These are phyloP conservation scores for Pichia sp. DNA, from an alignment of 1,139 yeast genomes.

Conservation along the genomic window DNA sequence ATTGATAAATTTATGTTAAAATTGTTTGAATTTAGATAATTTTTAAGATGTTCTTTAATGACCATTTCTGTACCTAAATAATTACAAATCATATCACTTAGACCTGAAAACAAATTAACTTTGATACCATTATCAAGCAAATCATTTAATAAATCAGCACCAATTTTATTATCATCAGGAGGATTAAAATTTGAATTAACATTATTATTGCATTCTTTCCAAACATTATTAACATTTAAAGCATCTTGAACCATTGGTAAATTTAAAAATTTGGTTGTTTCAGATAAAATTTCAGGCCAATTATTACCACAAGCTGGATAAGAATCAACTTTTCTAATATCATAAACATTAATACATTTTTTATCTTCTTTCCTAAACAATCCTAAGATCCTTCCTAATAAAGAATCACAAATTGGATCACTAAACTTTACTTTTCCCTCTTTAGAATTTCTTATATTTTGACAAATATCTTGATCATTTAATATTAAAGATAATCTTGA, in stretches of 20 bases:
- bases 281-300: constrained; percentile 78
- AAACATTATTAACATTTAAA: constrained; percentile 47
- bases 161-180: constrained; percentile 33
- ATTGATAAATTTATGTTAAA: not conserved
- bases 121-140: constrained; percentile 53
- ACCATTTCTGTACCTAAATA: constrained; percentile 66
- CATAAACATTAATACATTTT: constrained; percentile 75
- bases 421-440: constrained; percentile 30
- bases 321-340: constrained; percentile 60
- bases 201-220: constrained; percentile 71
- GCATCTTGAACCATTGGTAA: constrained; percentile 51
- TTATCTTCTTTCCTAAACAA: constrained; percentile 7
- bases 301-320: constrained; percentile 88
- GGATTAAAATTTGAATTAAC: constrained; percentile 54
- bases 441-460: constrained; percentile 38
- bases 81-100: constrained; percentile 85
- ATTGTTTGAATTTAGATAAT: not conserved
- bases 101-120: constrained; percentile 78
- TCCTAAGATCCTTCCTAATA: constrained; percentile 34
- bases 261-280: constrained; percentile 54
- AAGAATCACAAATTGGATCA: constrained; percentile 42
- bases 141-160: constrained; percentile 60
- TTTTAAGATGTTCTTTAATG: constrained; percentile 36
- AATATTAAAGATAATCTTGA: constrained; percentile 36
- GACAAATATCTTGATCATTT: constrained; percentile 56